phyloP scores from a whole-genome alignment of 768 basidiomycete genomes.

The Pleurotus tuoliensis region DNA sequence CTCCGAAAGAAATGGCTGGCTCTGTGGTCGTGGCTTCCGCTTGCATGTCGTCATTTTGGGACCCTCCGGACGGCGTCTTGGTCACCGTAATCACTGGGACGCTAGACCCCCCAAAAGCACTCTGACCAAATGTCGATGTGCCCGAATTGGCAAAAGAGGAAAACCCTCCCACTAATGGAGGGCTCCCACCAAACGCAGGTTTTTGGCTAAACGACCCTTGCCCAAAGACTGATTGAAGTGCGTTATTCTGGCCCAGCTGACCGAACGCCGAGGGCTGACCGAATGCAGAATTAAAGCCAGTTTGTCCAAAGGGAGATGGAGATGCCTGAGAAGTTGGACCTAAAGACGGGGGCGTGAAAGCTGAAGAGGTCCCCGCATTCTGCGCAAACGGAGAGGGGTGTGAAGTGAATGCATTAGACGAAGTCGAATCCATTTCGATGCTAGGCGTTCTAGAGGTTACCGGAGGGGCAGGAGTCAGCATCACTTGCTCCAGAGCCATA shows the following conservation, averaged over 20 bases:
- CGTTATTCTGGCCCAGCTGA: background rate
- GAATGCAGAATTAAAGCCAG: slow-evolving; percentile 16
- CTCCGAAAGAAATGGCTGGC: background rate
- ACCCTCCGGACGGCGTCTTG: background rate
- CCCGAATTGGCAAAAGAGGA: background rate
- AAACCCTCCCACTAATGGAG: background rate
- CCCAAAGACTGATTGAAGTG: background rate
- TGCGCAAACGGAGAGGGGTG: background rate
- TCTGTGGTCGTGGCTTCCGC: background rate
- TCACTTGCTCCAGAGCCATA: background rate
- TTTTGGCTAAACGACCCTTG: slow-evolving; percentile 5
- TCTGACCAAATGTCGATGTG: slow-evolving; percentile 11
- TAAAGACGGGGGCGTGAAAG: background rate
- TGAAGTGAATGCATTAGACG: background rate
- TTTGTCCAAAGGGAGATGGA: background rate
- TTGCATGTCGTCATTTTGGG: slow-evolving; percentile 1
- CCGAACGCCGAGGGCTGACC: slow-evolving; percentile 17
- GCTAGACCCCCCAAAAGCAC: background rate
- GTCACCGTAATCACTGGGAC: background rate
- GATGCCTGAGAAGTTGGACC: background rate
- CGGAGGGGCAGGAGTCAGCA: slow-evolving; percentile 1
- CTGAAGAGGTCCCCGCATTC: background rate
- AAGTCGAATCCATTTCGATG: background rate
- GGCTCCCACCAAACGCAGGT: background rate
- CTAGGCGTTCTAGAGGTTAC: background rate